These are phyloP conservation scores for Cercospora sp. DNA, from an alignment of 2,329 filamentous ascomycete species.

Conservation along the genomic window DNA sequence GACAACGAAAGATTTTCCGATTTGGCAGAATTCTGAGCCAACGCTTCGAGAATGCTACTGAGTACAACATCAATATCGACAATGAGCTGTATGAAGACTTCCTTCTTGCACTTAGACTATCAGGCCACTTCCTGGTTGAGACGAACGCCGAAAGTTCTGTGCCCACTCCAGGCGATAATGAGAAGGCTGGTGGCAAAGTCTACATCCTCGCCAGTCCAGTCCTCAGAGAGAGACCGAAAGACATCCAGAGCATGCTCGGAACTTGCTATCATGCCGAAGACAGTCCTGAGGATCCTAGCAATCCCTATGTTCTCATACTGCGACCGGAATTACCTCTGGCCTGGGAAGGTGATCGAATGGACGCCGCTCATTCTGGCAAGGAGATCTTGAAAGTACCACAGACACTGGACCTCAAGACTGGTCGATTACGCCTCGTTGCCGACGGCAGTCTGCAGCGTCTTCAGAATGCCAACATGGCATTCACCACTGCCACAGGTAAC, in stretches of 20 bases:
- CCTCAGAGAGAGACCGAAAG: constrained; percentile 71
- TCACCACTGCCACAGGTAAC: constrained; percentile 78
- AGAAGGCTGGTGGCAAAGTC: constrained; percentile 49
- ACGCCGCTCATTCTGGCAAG: constrained; percentile 50
- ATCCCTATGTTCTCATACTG: constrained; percentile 83
- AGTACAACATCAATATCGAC: constrained; percentile 81
- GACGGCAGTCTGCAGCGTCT: constrained; percentile 80
- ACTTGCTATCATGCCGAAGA: constrained; percentile 73
- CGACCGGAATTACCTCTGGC: constrained; percentile 74
- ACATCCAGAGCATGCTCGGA: constrained; percentile 82
- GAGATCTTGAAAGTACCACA: constrained; percentile 70
- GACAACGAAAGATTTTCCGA: constrained; percentile 93
- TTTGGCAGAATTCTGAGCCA: constrained; percentile 89
- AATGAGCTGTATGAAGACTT: constrained; percentile 71
- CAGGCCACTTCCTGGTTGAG: constrained; percentile 85
- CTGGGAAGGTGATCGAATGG: constrained; percentile 75
- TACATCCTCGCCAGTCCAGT: constrained; percentile 83
- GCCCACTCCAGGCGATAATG: constrained; percentile 22
- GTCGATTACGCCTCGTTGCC: constrained; percentile 83
- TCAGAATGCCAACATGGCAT: constrained; percentile 73
- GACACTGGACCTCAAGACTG: constrained; percentile 75
- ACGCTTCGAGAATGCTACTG: constrained; percentile 93
- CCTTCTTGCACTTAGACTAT: constrained; percentile 75
- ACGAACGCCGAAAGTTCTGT: constrained; percentile 52
- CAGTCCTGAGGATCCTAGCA: constrained; percentile 68